Evolutionary conservation across 2,329 filamentous ascomycete genomes (phyloP).

Genomic region (Calonectria hongkongensis): DNA sequence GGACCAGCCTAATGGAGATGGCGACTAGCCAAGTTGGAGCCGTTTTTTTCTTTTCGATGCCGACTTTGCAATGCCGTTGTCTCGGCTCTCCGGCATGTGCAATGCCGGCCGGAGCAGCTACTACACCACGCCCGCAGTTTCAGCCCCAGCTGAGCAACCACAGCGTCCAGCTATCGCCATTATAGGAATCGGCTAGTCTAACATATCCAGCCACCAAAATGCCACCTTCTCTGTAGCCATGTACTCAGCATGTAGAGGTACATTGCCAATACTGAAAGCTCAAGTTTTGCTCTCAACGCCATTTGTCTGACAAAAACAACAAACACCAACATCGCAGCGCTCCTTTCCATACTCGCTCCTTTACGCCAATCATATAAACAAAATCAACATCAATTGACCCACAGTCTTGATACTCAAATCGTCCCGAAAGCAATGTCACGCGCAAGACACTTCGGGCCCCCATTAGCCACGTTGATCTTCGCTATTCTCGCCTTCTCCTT

Average conservation of each 20-base stretch:
- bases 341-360: background rate
- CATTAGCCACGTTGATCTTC: background rate
- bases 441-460: constrained; percentile 1
- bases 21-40: background rate
- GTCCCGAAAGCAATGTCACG: background rate
- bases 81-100: background rate
- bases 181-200: background rate
- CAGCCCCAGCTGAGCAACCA: constrained; percentile 5
- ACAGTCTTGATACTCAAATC: background rate
- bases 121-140: background rate
- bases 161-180: background rate
- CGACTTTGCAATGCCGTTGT: background rate
- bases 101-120: background rate
- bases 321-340: background rate
- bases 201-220: background rate
- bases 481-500: constrained; percentile 6
- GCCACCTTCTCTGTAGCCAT: background rate
- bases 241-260: background rate
- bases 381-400: background rate
- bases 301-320: background rate
- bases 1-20: background rate
- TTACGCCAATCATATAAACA: background rate
- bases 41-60: background rate
- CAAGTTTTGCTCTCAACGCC: background rate
- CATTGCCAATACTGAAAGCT: background rate